A percentile compares a stretch with the other conserved stretches of the same genome.
Conservation (phyloP, 2,329 filamentous ascomycete genomes). For the Ophiostoma himal-ulmi region DNA sequence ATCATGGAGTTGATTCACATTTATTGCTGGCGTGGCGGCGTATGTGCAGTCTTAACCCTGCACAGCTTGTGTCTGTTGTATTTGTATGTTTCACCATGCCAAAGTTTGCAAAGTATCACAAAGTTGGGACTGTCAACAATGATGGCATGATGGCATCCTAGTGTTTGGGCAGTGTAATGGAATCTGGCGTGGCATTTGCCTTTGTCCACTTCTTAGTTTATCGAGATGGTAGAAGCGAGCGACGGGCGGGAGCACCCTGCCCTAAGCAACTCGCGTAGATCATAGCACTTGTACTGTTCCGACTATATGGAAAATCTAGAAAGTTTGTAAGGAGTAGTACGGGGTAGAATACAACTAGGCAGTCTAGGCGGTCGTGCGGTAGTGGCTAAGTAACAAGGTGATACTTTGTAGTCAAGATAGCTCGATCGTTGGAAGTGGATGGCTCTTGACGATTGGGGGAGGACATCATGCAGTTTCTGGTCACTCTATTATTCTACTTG, state of each 20-base stretch:
- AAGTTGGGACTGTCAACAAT: too few species aligned
- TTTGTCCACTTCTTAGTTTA: slow-evolving; percentile 3
- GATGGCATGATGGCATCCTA: too few species aligned
- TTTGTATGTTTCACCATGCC: too few species aligned
- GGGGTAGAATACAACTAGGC: too few species aligned
- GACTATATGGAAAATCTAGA: background rate
- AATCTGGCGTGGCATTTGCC: background rate
- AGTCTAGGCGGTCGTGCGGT: too few species aligned
- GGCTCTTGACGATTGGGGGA: background rate
- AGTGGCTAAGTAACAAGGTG: too few species aligned
- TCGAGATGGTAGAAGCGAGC: background rate
- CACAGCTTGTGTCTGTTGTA: too few species aligned
- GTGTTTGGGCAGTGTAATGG: too few species aligned
- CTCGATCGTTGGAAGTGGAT: background rate
- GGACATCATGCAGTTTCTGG: background rate
- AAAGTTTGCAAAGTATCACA: too few species aligned
- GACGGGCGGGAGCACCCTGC: background rate
- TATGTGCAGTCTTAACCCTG: background rate
- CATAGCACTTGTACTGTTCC: background rate
- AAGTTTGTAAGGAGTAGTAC: background rate
- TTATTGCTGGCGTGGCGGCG: background rate
- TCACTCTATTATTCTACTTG: background rate
- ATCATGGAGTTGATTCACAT: background rate
- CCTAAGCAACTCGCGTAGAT: background rate
- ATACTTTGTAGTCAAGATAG: background rate